These are phyloP conservation scores for Nemania abortiva DNA, from an alignment of 2,329 filamentous ascomycete genomes.

Conservation along the genomic window DNA sequence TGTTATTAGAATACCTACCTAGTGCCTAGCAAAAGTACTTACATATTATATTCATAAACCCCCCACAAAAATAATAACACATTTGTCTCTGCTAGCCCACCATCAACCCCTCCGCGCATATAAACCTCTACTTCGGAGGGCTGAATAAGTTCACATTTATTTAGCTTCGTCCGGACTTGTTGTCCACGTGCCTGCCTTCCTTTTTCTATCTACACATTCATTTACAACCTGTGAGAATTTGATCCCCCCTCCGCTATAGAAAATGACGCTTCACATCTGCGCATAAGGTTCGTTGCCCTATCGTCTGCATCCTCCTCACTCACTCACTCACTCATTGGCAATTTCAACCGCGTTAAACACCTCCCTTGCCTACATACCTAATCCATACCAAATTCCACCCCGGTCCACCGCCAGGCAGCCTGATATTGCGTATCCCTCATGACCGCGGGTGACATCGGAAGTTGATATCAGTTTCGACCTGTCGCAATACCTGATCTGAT, in stretches of 20 bases:
- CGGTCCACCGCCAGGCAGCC: slow-evolving; percentile 22
- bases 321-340: not conserved
- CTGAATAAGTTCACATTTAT: not conserved
- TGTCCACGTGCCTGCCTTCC: not conserved
- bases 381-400: not conserved
- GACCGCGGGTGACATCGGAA: slow-evolving; percentile 3
- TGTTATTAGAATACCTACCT: slow-evolving; percentile 15
- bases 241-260: not conserved
- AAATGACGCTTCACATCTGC: slow-evolving; percentile 13
- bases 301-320: no score
- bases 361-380: not conserved
- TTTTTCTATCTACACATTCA: not conserved
- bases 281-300: slow-evolving; percentile 15
- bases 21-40: not conserved
- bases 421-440: slow-evolving; percentile 5
- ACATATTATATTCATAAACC: not conserved
- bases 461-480: slow-evolving; percentile 1
- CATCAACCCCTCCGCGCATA: not conserved
- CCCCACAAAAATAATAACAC: not conserved
- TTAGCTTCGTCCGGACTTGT: not conserved
- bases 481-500: not conserved
- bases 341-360: not conserved
- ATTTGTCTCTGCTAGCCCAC: not conserved
- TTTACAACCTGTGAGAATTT: not conserved
- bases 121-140: not conserved